These are phyloP conservation scores for Rhinocladiella similis DNA, from an alignment of 2,329 filamentous ascomycete genomes.

Conservation along the genomic window DNA sequence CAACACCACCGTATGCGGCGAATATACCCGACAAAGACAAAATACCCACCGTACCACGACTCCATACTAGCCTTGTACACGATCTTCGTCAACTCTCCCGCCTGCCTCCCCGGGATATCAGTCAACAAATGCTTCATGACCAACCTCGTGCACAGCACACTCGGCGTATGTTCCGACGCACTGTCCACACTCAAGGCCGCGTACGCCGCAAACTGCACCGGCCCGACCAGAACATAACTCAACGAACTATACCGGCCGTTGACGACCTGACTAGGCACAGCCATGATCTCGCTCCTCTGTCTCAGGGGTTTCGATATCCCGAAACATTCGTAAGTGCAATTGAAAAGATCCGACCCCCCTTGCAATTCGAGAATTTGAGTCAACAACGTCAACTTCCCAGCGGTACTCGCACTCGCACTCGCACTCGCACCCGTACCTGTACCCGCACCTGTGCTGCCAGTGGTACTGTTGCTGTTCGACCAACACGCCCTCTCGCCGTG, in stretches of 20 bases:
- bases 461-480: conserved; percentile 17
- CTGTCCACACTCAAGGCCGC: conserved; percentile 28
- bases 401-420: no score
- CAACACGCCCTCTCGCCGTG: conserved; percentile 28
- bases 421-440: no score
- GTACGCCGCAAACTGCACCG: conserved; percentile 30
- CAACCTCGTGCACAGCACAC: conserved; percentile 19
- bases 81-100: conserved; percentile 22
- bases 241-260: conserved; percentile 23
- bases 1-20: conserved; percentile 12
- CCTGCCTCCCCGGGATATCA: conserved; percentile 3
- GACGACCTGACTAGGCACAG: conserved; percentile 25
- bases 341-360: conserved; percentile 28
- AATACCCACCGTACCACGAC: conserved; percentile 32
- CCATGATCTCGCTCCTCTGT: conserved; percentile 25
- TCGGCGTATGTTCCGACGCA: conserved; percentile 23
- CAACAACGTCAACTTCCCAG: no score
- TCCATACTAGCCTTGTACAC: conserved; percentile 31
- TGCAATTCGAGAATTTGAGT: conserved; percentile 1
- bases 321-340: conserved; percentile 33
- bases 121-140: conserved; percentile 29
- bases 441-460: no score
- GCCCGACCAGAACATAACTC: conserved; percentile 24
- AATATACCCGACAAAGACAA: conserved; percentile 28
- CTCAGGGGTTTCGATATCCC: conserved; percentile 27